Conservation (phyloP, 257 asterid species). For the Thymus mandschuricus region DNA sequence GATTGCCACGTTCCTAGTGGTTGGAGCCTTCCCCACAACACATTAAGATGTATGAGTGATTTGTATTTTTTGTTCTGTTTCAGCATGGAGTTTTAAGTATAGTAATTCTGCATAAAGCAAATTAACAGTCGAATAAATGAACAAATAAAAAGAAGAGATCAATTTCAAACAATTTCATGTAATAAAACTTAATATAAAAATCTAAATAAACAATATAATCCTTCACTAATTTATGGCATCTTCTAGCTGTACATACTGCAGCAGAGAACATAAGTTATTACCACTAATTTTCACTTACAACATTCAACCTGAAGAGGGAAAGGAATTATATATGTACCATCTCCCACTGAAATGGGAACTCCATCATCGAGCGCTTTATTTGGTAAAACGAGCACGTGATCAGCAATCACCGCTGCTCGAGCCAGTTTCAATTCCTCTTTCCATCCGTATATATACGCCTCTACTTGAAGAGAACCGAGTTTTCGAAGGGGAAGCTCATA, state of each 20-base stretch:
- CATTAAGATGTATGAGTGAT: too few relatives aligned
- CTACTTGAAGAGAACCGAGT: conserved; percentile 4
- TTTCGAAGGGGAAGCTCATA: conserved; percentile 1
- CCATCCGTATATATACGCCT: conserved; percentile 16
- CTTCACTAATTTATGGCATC: conserved; percentile 10
- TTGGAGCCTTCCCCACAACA: too few relatives aligned
- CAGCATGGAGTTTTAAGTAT: too few relatives aligned
- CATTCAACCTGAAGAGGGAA: conserved; percentile 7
- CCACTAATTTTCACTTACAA: conserved; percentile 12
- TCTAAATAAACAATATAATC: neutral
- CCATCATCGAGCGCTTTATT: conserved; percentile 13
- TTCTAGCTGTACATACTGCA: conserved; percentile 9
- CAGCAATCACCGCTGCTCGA: neutral
- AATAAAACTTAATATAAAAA: neutral
- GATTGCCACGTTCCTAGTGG: too few relatives aligned
- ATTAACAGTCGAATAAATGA: neutral
- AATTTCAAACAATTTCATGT: neutral
- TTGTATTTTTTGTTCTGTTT: too few relatives aligned
- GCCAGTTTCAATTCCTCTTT: neutral
- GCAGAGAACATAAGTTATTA: neutral
- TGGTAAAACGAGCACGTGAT: conserved; percentile 6
- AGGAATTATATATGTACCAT: conserved; percentile 18
- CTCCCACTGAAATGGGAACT: conserved; percentile 4
- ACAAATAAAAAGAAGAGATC: neutral
- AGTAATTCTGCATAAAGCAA: too few relatives aligned